Evolutionary conservation across 495 filamentous ascomycete species (phyloP), one percentile per base, ranked within the genome.

Genomic region (Penicillium daleae): DNA sequence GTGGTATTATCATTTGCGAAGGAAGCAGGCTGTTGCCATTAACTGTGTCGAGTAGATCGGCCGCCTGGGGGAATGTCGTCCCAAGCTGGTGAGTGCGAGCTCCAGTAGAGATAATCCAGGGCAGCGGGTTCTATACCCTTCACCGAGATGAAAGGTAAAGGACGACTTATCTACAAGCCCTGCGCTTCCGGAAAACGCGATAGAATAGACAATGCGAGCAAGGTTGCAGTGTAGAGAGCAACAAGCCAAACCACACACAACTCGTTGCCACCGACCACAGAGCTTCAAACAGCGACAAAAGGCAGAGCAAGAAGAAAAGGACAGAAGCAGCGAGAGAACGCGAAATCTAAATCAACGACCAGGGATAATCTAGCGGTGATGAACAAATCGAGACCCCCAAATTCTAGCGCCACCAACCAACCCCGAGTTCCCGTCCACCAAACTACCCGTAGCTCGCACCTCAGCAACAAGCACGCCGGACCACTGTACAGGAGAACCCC

Each of bases 321-420:
- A 21, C 5, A 44, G 29, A 5, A 60, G n/a, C 33, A 46, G 39
- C 33, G 26, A 26, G 35, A 29, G 8, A 24, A 17, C 33, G 32
- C 22, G 54, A 24, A 39, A 56, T 39, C 29, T 5, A 32, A 42
- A 0, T 5, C 50, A 42, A 26, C 19, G 39, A 35, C n/a, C 27
- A 48, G 15, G 13, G 10, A 19, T 13, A 31, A 40, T 57, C 26
- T 32, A 57, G 24, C 39, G 40, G 56, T 27, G 29, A 57, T 29
- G 40, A 19, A 22, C 40, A 39, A 39, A 39, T 39, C 35, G 46
- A 50, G 24, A 4, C 46, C 46, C 46, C n/a, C n/a, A n/a, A n/a
- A 46, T 21, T 46, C 42, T 46, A 50, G 46, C 46, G 46, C 46
- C 46, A 50, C 46, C 46, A 50, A 50, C 46, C 24, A 17, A 29